Conservation (phyloP, 768 basidiomycete species). For the Tricholoma terreum region DNA sequence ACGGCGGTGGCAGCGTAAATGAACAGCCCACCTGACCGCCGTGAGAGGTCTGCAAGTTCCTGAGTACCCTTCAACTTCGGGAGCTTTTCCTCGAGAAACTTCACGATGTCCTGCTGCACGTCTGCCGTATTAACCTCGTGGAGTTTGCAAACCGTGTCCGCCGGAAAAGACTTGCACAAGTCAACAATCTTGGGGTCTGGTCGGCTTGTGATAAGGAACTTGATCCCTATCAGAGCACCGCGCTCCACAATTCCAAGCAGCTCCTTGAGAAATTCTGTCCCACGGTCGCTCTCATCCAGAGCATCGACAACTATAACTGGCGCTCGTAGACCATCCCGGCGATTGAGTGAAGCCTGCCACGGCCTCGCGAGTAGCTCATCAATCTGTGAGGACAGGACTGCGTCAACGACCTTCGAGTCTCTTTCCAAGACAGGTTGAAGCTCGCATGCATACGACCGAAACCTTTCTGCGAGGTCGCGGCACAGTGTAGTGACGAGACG, state of each 20-base stretch:
- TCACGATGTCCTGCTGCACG: neutral
- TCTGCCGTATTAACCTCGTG: neutral
- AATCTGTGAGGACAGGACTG: neutral
- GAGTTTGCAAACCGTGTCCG: neutral
- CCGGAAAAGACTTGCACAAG: neutral
- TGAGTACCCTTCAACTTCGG: neutral
- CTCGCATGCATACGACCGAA: neutral
- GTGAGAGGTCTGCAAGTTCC: neutral
- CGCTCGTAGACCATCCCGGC: neutral
- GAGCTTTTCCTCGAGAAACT: neutral
- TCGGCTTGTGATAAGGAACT: neutral
- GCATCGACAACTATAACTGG: neutral
- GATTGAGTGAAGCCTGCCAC: neutral
- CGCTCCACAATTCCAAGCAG: neutral
- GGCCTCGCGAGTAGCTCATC: neutral
- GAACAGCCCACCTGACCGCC: neutral
- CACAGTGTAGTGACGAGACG: neutral
- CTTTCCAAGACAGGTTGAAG: neutral
- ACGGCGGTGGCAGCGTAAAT: neutral
- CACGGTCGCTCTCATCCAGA: constrained; percentile 2
- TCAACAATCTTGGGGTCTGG: neutral
- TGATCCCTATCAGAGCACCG: neutral
- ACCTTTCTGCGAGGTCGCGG: neutral
- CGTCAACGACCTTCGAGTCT: neutral
- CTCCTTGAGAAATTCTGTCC: neutral